Evolutionary conservation across 371 early-diverging fungal genomes (phyloP).

Genomic region (Mucor racemosus): DNA sequence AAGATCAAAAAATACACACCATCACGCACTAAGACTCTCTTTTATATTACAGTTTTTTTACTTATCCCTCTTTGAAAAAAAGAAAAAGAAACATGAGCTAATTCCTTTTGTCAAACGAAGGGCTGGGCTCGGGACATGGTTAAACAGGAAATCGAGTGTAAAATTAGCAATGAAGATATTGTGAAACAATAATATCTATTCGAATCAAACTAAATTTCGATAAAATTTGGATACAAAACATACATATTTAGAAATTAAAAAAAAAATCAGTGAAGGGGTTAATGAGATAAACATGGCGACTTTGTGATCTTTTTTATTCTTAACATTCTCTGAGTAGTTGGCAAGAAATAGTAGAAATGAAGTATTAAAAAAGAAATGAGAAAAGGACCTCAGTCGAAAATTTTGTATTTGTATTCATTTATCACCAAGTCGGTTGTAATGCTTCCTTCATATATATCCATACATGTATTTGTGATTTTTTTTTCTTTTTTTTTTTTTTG

Average conservation of each 20-base stretch:
- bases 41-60: not conserved
- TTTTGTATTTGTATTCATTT: too few species aligned
- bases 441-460: too few species aligned
- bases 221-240: not conserved
- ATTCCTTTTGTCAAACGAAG: slow-evolving; percentile 2
- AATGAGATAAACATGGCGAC: not conserved
- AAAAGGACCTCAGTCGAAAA: too few species aligned
- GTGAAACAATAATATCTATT: not conserved
- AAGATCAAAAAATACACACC: too few species aligned
- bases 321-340: not conserved
- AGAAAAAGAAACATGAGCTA: not conserved
- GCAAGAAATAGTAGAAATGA: not conserved
- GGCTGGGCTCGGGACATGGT: not conserved
- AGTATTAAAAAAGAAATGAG: too few species aligned
- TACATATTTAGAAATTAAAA: not conserved
- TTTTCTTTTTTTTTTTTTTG: too few species aligned
- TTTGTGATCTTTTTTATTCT: not conserved
- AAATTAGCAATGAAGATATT: not conserved
- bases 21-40: not conserved
- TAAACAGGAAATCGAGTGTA: not conserved
- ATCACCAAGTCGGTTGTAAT: too few species aligned
- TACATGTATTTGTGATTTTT: too few species aligned
- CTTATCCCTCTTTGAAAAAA: not conserved
- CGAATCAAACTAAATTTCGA: not conserved
- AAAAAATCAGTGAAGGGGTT: not conserved